phyloP scores from a whole-genome alignment of 2,329 filamentous ascomycete genomes.

The Aspergillus costaricaensis region DNA sequence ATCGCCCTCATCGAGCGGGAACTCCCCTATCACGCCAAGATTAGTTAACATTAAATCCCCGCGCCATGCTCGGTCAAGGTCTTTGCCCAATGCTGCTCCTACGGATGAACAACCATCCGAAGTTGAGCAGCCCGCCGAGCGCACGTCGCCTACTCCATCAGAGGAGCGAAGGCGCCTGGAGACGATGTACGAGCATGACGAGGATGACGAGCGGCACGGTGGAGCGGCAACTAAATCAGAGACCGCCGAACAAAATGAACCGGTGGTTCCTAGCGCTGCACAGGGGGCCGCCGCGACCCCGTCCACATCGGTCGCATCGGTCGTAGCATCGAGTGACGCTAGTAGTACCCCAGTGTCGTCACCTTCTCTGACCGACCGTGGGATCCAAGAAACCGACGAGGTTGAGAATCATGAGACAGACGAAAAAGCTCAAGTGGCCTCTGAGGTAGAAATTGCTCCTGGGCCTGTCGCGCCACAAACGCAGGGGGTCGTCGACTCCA shows the following conservation, averaged over 20 bases:
- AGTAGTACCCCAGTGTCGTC: constrained; percentile 24
- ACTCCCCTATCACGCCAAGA: constrained; percentile 29
- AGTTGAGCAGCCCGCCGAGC: constrained; percentile 18
- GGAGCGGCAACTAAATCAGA: not conserved
- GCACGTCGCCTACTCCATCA: constrained; percentile 27
- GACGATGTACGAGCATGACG: constrained; percentile 40
- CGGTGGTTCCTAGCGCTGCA: constrained; percentile 6
- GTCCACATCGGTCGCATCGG: constrained; percentile 21
- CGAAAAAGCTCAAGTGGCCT: constrained; percentile 31
- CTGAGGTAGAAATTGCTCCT: not conserved
- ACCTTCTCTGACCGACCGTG: constrained; percentile 24
- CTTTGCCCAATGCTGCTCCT: constrained; percentile 48
- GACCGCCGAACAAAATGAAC: not conserved
- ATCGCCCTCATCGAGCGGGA: constrained; percentile 26
- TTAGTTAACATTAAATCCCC: constrained; percentile 27
- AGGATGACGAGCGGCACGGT: constrained; percentile 30
- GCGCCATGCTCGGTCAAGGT: constrained; percentile 49
- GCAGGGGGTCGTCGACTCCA: constrained; percentile 30
- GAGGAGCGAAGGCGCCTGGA: constrained; percentile 35
- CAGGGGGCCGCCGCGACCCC: constrained; percentile 23
- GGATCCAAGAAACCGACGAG: constrained; percentile 22
- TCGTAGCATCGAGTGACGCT: constrained; percentile 22
- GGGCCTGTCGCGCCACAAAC: constrained; percentile 10
- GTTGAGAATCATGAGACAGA: constrained; percentile 36
- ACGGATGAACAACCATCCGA: constrained; percentile 19